A percentile compares a stretch with the other conserved stretches of the same genome.
These are phyloP conservation scores for Pachyrhizus erosus DNA, from an alignment of 306 rosid species.

Conservation along the genomic window DNA sequence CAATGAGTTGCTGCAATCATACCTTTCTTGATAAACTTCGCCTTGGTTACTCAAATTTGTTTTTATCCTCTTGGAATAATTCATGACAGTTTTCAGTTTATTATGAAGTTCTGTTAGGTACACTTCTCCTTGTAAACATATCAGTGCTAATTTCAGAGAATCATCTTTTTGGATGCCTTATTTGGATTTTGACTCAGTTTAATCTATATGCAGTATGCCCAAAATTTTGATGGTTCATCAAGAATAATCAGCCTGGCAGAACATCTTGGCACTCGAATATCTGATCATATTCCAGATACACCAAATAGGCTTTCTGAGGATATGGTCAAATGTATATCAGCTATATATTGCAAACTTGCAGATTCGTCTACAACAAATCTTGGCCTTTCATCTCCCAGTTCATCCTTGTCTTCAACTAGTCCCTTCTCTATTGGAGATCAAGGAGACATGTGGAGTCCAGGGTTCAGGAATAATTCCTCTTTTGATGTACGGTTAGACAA, in stretches of 20 bases:
- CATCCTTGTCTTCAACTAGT: constrained; percentile 73
- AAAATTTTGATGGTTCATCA: constrained; percentile 60
- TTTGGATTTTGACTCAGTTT: constrained; percentile 41
- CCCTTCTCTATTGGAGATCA: constrained; percentile 77
- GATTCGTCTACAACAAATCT: constrained; percentile 69
- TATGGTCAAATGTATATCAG: constrained; percentile 88
- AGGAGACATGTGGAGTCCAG: constrained; percentile 81
- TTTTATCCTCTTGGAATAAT: background rate
- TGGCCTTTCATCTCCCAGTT: constrained; percentile 81
- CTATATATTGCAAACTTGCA: constrained; percentile 83
- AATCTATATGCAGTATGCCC: constrained; percentile 63
- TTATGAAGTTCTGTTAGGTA: constrained; percentile 17
- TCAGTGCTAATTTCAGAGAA: background rate
- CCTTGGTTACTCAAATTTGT: background rate
- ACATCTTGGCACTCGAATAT: constrained; percentile 76
- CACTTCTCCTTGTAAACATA: constrained; percentile 7
- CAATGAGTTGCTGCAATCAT: background rate
- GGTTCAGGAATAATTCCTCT: constrained; percentile 65
- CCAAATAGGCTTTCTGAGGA: constrained; percentile 89
- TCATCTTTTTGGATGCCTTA: constrained; percentile 28
- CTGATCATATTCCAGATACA: constrained; percentile 77
- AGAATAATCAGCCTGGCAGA: constrained; percentile 82
- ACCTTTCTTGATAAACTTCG: background rate
- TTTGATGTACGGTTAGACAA: constrained; percentile 79
- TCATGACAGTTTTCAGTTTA: constrained; percentile 2